Evolutionary conservation across 345 rosid genomes (phyloP), one percentile per base, ranked within the genome.

Genomic region (Lepidium aucheri): DNA sequence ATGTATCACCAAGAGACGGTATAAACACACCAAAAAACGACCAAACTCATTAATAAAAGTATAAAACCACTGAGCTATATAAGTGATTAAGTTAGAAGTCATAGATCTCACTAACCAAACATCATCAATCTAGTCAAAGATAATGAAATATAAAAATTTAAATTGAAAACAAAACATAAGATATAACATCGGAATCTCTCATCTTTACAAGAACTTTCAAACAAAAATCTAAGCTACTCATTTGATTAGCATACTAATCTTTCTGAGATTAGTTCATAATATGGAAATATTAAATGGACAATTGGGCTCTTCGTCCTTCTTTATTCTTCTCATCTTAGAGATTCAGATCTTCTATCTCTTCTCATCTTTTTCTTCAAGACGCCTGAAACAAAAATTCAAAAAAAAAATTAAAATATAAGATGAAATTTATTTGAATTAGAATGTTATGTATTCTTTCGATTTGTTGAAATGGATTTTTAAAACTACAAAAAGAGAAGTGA

Each of bases 281-380:
- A 60, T 39, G 33, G 13, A 59, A 11, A 6, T 35, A 18, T 26
- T 30, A 61, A 46, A 72, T 51, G 17, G 46, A 65, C 67, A 77
- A 61, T 55, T 39, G 54, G 72, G 32, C 46, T 68, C 64, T 61
- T 38, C 9, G 7, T 14, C 8, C 53, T 58, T 43, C 45, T 39
- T 24, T 41, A n/a, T 42, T 7, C 3, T 50, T 55, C 40, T 61
- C 66, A 80, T 74, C 87, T 80, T 72, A 53, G 52, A 11, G 72
- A 81, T 77, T 66, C 85, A 65, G 76, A 67, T 36, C 81, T 84
- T 62, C 55, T 68, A 63, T 67, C 81, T 74, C 78, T 78, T 83
- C 76, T 88, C 84, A 60, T 85, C 47, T 63, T 75, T 60, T 76
- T 74, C 82, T 71, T 68, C 77, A 72, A 38, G 68, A 12, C 67